phyloP scores from a whole-genome alignment of 768 basidiomycete genomes.

The Cubamyces lactineus region DNA sequence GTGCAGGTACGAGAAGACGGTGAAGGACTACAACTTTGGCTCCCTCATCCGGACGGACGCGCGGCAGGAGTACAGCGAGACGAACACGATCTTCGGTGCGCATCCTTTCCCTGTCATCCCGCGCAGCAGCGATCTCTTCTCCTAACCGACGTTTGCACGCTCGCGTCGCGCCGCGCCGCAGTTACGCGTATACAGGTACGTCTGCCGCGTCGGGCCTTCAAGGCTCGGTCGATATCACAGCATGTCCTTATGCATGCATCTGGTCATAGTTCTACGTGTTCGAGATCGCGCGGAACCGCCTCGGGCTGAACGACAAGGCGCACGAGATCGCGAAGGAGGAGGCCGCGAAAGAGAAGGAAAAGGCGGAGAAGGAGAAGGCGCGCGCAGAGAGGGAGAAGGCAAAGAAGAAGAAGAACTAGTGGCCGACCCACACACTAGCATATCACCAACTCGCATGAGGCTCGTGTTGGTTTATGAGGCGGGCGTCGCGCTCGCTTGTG shows the following conservation, averaged over 20 bases:
- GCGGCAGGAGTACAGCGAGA: conserved; percentile 81
- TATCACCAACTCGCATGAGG: too few species aligned
- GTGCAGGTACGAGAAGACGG: conserved; percentile 81
- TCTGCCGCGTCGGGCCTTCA: not conserved
- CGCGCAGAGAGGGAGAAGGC: conserved; percentile 36
- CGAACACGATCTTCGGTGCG: conserved; percentile 92
- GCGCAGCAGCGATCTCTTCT: not conserved
- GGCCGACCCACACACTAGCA: too few species aligned
- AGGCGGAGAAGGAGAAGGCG: conserved; percentile 61
- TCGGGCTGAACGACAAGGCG: conserved; percentile 86
- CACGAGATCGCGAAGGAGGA: conserved; percentile 82
- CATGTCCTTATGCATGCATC: not conserved
- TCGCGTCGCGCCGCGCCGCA: conserved; percentile 28
- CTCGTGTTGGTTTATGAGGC: too few species aligned
- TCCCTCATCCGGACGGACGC: conserved; percentile 87
- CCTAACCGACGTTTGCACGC: conserved; percentile 10
- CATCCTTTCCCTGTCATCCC: not conserved
- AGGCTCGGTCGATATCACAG: not conserved
- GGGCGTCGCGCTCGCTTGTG: not conserved
- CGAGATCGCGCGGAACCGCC: conserved; percentile 92
- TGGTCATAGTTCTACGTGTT: conserved; percentile 82
- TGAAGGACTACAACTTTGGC: conserved; percentile 96
- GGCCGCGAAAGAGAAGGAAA: conserved; percentile 52
- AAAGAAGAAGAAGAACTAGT: conserved; percentile 39
- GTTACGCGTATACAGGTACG: conserved; percentile 74